Evolutionary conservation across 2,329 filamentous ascomycete genomes (phyloP).

Genomic region (Epichloe sibirici): DNA sequence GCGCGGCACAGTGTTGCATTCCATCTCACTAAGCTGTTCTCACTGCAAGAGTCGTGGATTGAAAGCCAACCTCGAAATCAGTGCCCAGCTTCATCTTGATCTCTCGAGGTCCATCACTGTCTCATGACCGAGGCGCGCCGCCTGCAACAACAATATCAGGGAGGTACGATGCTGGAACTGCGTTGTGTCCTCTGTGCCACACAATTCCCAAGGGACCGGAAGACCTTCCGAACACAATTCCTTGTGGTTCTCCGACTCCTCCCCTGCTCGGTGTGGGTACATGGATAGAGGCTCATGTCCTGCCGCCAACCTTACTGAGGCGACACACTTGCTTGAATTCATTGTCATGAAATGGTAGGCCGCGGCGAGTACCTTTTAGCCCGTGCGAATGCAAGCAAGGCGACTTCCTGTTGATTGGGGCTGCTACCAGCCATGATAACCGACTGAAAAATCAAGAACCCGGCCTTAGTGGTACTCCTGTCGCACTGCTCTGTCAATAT

Average conservation of each 20-base stretch:
- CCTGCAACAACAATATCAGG: neutral
- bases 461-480: neutral
- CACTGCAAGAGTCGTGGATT: neutral
- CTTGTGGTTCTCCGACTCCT: constrained; percentile 10
- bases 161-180: neutral
- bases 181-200: neutral
- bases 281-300: constrained; percentile 5
- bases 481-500: neutral
- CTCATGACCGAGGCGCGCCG: neutral
- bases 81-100: neutral
- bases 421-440: neutral
- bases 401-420: neutral
- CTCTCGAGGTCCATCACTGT: neutral
- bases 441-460: neutral
- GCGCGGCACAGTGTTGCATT: neutral
- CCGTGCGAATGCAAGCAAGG: neutral
- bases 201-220: constrained; percentile 8
- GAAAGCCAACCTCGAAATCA: neutral
- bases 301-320: constrained; percentile 1
- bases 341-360: constrained; percentile 5
- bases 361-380: constrained; percentile 5
- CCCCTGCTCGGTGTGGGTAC: constrained; percentile 4
- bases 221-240: constrained; percentile 9
- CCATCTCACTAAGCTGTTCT: too few species aligned
- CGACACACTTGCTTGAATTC: neutral